Conservation (phyloP, 257 asterid species). For the Solanum pinnatisectum region DNA sequence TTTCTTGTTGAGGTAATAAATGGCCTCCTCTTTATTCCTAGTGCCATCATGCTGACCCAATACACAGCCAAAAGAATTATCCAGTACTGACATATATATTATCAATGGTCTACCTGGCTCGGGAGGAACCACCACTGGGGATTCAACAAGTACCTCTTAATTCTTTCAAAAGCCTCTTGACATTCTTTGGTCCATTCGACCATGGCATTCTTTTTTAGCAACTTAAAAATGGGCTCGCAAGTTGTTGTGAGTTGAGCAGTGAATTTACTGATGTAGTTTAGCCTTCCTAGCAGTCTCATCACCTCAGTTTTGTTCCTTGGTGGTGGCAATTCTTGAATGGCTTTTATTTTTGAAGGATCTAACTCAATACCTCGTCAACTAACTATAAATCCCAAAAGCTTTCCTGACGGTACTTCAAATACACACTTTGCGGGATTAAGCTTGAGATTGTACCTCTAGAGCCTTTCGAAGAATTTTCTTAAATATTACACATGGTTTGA, state of each 20-base stretch:
- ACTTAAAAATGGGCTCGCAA: neutral
- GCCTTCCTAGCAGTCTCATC: neutral
- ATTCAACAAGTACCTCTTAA: neutral
- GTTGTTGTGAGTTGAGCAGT: neutral
- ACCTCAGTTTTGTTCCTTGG: no score
- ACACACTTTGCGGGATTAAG: neutral
- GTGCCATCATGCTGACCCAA: neutral
- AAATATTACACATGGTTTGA: neutral
- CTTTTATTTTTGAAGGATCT: neutral
- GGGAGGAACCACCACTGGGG: accelerated
- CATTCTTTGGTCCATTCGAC: neutral
- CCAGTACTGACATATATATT: neutral
- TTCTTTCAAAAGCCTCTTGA: neutral
- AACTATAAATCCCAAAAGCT: neutral
- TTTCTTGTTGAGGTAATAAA: neutral
- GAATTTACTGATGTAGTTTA: no score
- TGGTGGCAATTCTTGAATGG: neutral
- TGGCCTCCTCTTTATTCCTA: neutral
- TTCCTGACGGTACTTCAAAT: neutral
- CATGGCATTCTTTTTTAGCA: no score
- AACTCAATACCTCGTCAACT: neutral
- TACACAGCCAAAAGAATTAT: neutral
- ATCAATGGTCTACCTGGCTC: neutral
- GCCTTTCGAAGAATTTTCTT: neutral
- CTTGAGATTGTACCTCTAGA: no score